Evolutionary conservation across 1,284 basidiomycete genomes (phyloP).

Genomic region (Vanrija humicola): DNA sequence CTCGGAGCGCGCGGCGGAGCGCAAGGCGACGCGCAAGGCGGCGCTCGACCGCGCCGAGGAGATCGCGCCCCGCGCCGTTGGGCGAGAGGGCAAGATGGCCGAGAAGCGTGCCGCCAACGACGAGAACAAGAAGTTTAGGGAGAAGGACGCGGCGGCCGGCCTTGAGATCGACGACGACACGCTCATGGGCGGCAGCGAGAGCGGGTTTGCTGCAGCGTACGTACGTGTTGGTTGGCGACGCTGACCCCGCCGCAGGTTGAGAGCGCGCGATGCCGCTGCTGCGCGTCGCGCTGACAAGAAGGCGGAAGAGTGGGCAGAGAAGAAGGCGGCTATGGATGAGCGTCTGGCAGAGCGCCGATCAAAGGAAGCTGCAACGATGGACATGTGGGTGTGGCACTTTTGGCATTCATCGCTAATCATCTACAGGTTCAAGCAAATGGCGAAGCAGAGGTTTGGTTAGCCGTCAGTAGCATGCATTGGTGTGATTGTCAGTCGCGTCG

Average conservation of each 20-base stretch:
- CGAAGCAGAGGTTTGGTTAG: constrained; percentile 38
- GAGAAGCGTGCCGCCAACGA: constrained; percentile 44
- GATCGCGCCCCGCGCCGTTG: constrained; percentile 30
- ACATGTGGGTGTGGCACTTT: constrained; percentile 36
- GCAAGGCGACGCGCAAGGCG: constrained; percentile 23
- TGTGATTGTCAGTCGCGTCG: too few species aligned
- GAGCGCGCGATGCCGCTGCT: constrained; percentile 35
- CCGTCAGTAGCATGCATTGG: background rate
- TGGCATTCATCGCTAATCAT: background rate
- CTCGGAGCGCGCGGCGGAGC: constrained; percentile 16
- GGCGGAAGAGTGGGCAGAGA: constrained; percentile 28
- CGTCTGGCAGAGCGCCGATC: constrained; percentile 36
- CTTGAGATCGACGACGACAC: constrained; percentile 45
- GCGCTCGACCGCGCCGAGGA: constrained; percentile 39
- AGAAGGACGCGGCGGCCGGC: constrained; percentile 39
- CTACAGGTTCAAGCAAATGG: constrained; percentile 39
- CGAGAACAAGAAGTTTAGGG: constrained; percentile 40
- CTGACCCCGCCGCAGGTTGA: constrained; percentile 21
- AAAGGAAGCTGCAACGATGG: constrained; percentile 47
- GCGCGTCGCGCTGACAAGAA: constrained; percentile 36
- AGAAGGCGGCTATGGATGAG: constrained; percentile 36
- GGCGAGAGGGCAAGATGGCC: constrained; percentile 45
- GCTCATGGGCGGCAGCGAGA: constrained; percentile 37
- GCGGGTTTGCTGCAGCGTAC: constrained; percentile 45
- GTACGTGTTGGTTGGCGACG: constrained; percentile 4